A percentile compares a stretch with the other conserved stretches of the same genome.
phyloP scores from a whole-genome alignment of 2,329 filamentous ascomycete species.

The Ophiostoma novo-ulmi region DNA sequence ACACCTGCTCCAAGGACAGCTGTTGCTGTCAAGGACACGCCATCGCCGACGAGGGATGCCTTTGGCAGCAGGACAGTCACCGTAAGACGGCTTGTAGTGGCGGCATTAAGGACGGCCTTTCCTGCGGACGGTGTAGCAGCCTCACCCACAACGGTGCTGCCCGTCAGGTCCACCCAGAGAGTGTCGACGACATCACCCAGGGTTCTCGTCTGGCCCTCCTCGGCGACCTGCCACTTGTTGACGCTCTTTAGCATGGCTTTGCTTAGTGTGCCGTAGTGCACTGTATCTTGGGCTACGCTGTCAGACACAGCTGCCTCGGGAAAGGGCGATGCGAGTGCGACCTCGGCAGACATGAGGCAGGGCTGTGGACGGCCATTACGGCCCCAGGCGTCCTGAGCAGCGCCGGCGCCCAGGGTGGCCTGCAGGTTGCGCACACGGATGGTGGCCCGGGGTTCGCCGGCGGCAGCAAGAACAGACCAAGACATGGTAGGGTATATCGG shows the following conservation, averaged over 20 bases:
- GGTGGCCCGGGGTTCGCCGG: conserved; percentile 45
- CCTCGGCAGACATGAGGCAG: conserved; percentile 53
- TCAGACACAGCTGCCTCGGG: conserved; percentile 53
- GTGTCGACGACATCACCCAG: conserved; percentile 36
- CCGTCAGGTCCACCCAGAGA: conserved; percentile 39
- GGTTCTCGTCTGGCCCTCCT: conserved; percentile 26
- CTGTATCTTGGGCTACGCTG: conserved; percentile 60
- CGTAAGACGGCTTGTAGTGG: conserved; percentile 43
- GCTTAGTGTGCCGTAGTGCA: conserved; percentile 68
- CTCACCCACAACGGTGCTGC: conserved; percentile 34
- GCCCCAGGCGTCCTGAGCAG: conserved; percentile 60
- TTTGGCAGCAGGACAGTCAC: conserved; percentile 59
- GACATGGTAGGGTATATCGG: conserved; percentile 28
- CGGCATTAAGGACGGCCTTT: conserved; percentile 34
- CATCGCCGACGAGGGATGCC: conserved; percentile 44
- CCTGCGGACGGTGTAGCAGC: conserved; percentile 17
- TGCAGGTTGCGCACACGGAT: conserved; percentile 61
- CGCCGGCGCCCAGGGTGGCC: conserved; percentile 45
- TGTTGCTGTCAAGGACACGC: conserved; percentile 26
- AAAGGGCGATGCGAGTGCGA: conserved; percentile 55
- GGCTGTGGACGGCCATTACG: conserved; percentile 56
- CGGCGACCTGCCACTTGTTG: conserved; percentile 27
- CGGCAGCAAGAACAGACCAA: conserved; percentile 38
- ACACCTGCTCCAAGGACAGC: conserved; percentile 27
- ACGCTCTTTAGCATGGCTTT: conserved; percentile 56